Evolutionary conservation across 306 rosid species (phyloP), one percentile per base, ranked within the genome.

Genomic region (Begonia peltatifolia): DNA sequence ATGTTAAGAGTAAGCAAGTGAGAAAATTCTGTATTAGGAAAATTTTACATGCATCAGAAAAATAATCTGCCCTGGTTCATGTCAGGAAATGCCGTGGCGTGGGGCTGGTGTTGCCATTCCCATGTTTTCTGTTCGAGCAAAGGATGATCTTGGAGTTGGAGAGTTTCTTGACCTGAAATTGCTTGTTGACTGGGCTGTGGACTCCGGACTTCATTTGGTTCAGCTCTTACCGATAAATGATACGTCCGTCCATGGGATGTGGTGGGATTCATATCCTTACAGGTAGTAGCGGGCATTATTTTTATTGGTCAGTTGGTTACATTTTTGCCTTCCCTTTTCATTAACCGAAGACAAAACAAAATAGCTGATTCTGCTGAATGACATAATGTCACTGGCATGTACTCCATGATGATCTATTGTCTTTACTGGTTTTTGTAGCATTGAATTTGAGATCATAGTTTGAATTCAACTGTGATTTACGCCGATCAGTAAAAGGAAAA

Each of bases 251-350:
- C 72, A 90, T 71, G 54, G 63, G 79, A 85, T 74, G 94, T 90
- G 97, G 97, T 90, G 97, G 97, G 97, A 90, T 71, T 90, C 97
- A 42, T 90, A 90, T 76, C 97, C 97, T 55, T 90, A 90, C 82
- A 90, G 97, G 97, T 90, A 79, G 12, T 30, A 30, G 38, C 38
- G 1, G 9, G 8, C 38, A 9, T 7, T 30, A 30, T 30, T 30
- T 30, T 6, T 30, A 1, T 30, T 5, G 38, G 38, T 30, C 8
- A 30, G 8, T 30, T 30, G 9, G 9, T 1, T 20, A 20, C 23
- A 20, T 20, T 20, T 20, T 20, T 20, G 3, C 23, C 23, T 20
- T 20, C 23, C 23, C 2, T 20, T 30, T 30, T 30, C 9, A 30
- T 30, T 7, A 30, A 30, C 38, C 38, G 8, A 30, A 30, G 38